A percentile compares a stretch with the other conserved stretches of the same genome.
Evolutionary conservation across 169 alveolate species (phyloP).

Genomic region (Cryptosporidium canis): DNA sequence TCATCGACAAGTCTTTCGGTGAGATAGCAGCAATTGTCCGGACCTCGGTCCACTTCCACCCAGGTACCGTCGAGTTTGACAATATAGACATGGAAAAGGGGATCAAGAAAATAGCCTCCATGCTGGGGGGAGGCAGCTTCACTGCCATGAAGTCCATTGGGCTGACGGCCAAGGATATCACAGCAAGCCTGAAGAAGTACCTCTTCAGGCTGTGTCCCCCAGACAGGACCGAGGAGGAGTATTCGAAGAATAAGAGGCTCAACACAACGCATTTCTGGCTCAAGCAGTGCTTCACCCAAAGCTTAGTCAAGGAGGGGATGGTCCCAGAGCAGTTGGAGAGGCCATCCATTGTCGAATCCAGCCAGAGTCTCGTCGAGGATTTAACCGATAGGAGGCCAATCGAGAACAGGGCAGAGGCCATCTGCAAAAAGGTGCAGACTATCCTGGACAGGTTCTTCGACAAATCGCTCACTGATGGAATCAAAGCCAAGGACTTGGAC

Average conservation of each 20-base stretch:
- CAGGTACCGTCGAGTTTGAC: conserved; percentile 39
- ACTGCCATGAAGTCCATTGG: conserved; percentile 51
- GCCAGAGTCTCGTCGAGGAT: background rate
- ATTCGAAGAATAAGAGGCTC: background rate
- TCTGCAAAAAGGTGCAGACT: background rate
- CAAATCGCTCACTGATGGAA: background rate
- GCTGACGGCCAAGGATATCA: conserved; percentile 36
- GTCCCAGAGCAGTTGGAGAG: conserved; percentile 52
- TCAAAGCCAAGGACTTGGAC: background rate
- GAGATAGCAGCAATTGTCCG: conserved; percentile 2
- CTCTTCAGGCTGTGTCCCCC: conserved; percentile 8
- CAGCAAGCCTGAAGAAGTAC: background rate
- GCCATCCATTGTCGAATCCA: background rate
- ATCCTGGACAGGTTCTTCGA: background rate
- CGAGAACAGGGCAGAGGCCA: background rate
- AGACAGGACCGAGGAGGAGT: background rate
- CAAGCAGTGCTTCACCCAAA: background rate
- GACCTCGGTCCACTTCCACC: conserved; percentile 37
- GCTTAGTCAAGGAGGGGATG: conserved; percentile 16
- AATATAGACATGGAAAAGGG: conserved; percentile 38
- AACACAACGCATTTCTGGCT: conserved; percentile 39
- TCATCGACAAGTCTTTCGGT: conserved; percentile 4
- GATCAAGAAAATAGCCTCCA: conserved; percentile 19
- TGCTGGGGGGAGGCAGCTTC: conserved; percentile 65
- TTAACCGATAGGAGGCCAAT: background rate